phyloP scores from a whole-genome alignment of 164 flowering plant species.

The Aristolochia contorta region DNA sequence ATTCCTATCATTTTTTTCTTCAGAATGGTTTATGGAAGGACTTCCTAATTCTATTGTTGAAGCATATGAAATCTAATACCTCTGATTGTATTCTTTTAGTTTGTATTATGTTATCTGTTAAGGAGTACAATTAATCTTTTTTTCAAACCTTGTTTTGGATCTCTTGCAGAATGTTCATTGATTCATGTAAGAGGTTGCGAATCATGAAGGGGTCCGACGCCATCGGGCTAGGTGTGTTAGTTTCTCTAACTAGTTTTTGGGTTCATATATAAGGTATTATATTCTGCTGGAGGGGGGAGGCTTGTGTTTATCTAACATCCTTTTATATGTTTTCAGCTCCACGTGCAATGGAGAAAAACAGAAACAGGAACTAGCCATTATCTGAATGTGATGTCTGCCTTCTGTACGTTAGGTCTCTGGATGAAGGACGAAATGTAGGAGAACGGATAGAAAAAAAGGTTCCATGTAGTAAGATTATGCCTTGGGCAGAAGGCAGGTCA shows the following conservation, averaged over 20 bases:
- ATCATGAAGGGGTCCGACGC: conserved; percentile 95
- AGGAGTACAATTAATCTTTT: background rate
- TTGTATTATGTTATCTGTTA: background rate
- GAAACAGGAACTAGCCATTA: conserved; percentile 34
- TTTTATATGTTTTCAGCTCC: conserved; percentile 46
- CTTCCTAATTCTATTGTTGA: background rate
- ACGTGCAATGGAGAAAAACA: conserved; percentile 71
- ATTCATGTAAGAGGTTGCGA: conserved; percentile 76
- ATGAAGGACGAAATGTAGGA: background rate
- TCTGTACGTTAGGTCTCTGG: background rate
- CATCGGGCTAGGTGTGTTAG: conserved; percentile 70
- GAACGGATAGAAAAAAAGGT: background rate
- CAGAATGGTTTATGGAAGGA: background rate
- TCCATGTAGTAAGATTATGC: background rate
- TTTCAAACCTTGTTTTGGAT: background rate
- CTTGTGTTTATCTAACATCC: background rate
- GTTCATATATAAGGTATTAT: background rate
- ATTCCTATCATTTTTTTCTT: background rate
- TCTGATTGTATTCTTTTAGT: background rate
- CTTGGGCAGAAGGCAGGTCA: conserved; percentile 2
- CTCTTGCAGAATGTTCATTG: conserved; percentile 68
- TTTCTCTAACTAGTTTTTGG: background rate
- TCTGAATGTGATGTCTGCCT: conserved; percentile 10
- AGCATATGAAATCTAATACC: background rate
- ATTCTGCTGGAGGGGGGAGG: background rate